Evolutionary conservation across 805 yeast species (phyloP).

Genomic region (Yamadazyma kitorensis): DNA sequence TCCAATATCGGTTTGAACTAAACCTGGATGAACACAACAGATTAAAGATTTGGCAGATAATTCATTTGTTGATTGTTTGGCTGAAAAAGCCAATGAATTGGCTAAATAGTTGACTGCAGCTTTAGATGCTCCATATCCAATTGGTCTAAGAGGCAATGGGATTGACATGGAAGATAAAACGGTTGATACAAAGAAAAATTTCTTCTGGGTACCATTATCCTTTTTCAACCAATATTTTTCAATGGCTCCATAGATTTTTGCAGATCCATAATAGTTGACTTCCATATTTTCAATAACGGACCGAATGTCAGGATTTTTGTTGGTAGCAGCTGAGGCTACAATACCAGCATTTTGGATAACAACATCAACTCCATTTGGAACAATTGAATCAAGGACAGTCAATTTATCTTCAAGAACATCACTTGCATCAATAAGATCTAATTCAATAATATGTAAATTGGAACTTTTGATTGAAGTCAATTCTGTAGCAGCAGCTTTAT

Average conservation of each 20-base stretch:
- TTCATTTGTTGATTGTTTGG: not conserved
- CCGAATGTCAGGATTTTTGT: slow-evolving; percentile 1
- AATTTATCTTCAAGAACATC: slow-evolving; percentile 7
- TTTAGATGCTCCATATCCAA: slow-evolving; percentile 31
- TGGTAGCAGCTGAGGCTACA: not conserved
- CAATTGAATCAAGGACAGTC: slow-evolving; percentile 5
- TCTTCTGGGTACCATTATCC: slow-evolving; percentile 7
- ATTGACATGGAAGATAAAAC: slow-evolving; percentile 4
- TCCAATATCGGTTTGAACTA: slow-evolving; percentile 6
- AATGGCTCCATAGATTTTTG: slow-evolving; percentile 3
- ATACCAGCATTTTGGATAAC: slow-evolving; percentile 34
- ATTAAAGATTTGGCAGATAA: slow-evolving; percentile 1
- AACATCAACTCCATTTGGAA: slow-evolving; percentile 32
- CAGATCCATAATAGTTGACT: slow-evolving; percentile 5
- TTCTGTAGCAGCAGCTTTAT: not conserved
- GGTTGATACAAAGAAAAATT: slow-evolving; percentile 12
- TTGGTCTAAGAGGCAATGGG: not conserved
- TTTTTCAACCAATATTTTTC: slow-evolving; percentile 5
- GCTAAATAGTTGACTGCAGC: slow-evolving; percentile 28
- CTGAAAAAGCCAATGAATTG: not conserved
- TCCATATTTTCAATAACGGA: slow-evolving; percentile 1
- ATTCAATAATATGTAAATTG: slow-evolving; percentile 3
- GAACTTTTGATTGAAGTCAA: not conserved
- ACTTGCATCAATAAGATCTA: slow-evolving; percentile 1
- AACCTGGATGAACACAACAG: slow-evolving; percentile 4